Percentiles rank a stretch among this genome's conserved stretches.
phyloP scores from a whole-genome alignment of 139 green algal species.

The Chlorella sp. region DNA sequence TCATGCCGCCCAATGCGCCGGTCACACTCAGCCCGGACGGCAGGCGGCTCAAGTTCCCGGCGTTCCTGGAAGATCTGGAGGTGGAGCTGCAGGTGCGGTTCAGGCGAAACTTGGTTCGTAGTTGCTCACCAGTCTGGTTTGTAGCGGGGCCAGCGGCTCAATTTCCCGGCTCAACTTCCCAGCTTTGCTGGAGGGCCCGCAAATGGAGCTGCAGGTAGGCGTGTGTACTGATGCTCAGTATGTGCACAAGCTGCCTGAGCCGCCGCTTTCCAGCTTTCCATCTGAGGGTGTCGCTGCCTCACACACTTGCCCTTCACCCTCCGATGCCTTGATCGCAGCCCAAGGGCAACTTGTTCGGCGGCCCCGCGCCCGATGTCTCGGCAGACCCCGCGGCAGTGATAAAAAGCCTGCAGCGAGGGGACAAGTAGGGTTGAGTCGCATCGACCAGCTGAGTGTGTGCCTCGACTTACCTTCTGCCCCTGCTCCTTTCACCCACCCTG shows the following conservation, averaged over 20 bases:
- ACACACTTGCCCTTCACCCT: background rate
- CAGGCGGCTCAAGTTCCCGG: slow-evolving; percentile 20
- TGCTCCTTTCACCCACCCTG: background rate
- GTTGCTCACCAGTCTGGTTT: too few relatives aligned
- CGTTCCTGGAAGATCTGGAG: slow-evolving; percentile 52
- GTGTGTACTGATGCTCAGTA: too few relatives aligned
- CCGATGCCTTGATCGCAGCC: background rate
- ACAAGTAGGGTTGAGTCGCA: background rate
- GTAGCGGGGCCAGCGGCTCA: too few relatives aligned
- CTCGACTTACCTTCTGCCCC: background rate
- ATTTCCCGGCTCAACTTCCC: too few relatives aligned
- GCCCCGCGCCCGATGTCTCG: background rate
- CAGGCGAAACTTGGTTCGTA: background rate
- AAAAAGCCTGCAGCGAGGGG: background rate
- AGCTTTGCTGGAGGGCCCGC: too few relatives aligned
- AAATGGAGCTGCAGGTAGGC: too few relatives aligned
- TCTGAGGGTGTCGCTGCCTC: too few relatives aligned
- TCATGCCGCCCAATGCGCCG: slow-evolving; percentile 48
- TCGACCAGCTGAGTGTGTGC: background rate
- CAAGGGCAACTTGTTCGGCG: slow-evolving; percentile 9
- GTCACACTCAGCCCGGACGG: background rate
- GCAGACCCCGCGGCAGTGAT: background rate
- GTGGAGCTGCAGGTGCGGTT: slow-evolving; percentile 23
- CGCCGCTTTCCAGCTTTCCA: too few relatives aligned
- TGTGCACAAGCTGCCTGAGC: too few relatives aligned